Conservation (phyloP, 805 yeast genomes). For the Starmerella potacharoeniae region DNA sequence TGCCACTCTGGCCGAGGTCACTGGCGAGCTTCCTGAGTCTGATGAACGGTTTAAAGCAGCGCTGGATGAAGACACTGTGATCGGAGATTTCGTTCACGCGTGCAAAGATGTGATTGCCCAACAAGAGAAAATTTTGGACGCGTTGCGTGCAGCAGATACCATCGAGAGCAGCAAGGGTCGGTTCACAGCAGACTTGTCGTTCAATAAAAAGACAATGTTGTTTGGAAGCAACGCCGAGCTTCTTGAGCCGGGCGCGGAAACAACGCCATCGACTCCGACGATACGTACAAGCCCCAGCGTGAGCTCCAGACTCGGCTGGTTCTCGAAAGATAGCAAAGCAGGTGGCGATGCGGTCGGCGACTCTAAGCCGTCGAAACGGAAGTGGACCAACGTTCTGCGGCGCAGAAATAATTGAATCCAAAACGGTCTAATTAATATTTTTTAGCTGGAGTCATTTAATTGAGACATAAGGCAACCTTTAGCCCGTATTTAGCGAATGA, state of each 20-base stretch:
- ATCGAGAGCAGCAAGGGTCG: constrained; percentile 13
- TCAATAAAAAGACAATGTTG: constrained; percentile 16
- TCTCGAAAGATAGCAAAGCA: neutral
- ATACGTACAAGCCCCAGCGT: neutral
- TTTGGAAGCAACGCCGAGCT: constrained; percentile 14
- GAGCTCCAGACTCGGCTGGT: constrained; percentile 1
- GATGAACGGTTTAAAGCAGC: neutral
- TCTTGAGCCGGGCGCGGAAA: constrained; percentile 4
- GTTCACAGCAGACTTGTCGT: constrained; percentile 4
- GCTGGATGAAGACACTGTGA: constrained; percentile 9
- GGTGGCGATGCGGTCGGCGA: neutral
- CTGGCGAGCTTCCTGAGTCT: neutral
- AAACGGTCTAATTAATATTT: neutral
- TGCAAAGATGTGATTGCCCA: constrained; percentile 12
- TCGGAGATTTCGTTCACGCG: constrained; percentile 10
- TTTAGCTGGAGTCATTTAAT: too few relatives aligned
- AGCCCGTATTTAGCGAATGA: neutral
- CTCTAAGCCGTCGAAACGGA: constrained; percentile 1
- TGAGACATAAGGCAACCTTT: too few relatives aligned
- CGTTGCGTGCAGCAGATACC: constrained; percentile 25
- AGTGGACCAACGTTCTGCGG: constrained; percentile 8
- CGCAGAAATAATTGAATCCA: neutral
- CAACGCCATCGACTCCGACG: neutral
- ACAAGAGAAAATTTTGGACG: constrained; percentile 2
- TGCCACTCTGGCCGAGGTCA: constrained; percentile 23